These are phyloP conservation scores for Cercospora berteroae DNA, from an alignment of 2,329 filamentous ascomycete genomes.

Conservation along the genomic window DNA sequence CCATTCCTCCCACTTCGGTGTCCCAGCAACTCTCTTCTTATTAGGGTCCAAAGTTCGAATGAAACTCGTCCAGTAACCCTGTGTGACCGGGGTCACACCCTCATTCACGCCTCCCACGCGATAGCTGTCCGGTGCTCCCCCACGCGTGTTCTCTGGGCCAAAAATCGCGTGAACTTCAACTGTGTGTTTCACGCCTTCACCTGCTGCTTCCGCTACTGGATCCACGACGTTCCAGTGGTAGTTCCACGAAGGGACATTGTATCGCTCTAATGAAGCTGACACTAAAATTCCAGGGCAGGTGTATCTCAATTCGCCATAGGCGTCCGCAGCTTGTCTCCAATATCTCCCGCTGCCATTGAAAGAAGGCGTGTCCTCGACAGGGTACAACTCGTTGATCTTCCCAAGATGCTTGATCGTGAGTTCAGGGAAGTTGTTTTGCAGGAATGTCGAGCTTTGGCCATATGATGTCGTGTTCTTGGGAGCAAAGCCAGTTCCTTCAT, in stretches of 20 bases:
- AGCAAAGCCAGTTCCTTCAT: slow-evolving; percentile 65
- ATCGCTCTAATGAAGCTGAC: slow-evolving; percentile 43
- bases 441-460: slow-evolving; percentile 53
- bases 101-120: slow-evolving; percentile 51
- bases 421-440: slow-evolving; percentile 58
- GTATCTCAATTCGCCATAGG: slow-evolving; percentile 65
- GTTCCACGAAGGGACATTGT: slow-evolving; percentile 56
- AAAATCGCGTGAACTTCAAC: slow-evolving; percentile 67
- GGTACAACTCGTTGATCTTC: slow-evolving; percentile 56
- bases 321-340: slow-evolving; percentile 59
- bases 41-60: slow-evolving; percentile 67
- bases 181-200: slow-evolving; percentile 63
- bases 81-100: slow-evolving; percentile 58
- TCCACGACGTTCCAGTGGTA: slow-evolving; percentile 71
- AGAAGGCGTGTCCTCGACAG: slow-evolving; percentile 45
- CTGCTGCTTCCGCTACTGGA: slow-evolving; percentile 46
- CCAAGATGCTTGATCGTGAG: slow-evolving; percentile 53
- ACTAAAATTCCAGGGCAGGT: slow-evolving; percentile 62
- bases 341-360: slow-evolving; percentile 54
- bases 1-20: slow-evolving; percentile 55
- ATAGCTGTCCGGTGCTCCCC: slow-evolving; percentile 57
- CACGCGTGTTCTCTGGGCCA: slow-evolving; percentile 57
- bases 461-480: slow-evolving; percentile 50
- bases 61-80: slow-evolving; percentile 74
- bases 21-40: slow-evolving; percentile 45